Percentiles rank a stretch among this genome's conserved stretches.
Evolutionary conservation across 1,139 yeast genomes (phyloP).

Genomic region (Debaryomycetaceae sp.): DNA sequence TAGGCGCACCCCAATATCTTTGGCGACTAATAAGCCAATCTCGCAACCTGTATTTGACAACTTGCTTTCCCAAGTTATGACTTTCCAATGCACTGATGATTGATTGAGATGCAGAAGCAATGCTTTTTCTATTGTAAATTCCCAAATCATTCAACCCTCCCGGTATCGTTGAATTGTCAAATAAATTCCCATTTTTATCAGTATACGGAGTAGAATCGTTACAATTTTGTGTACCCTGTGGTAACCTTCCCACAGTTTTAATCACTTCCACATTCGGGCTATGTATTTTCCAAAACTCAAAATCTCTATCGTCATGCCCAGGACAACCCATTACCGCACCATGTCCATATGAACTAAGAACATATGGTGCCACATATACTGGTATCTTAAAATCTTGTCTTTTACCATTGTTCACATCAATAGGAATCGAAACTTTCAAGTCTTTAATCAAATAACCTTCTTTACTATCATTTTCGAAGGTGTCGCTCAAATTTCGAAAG

Average conservation of each 20-base stretch:
- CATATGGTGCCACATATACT: slow-evolving; percentile 88
- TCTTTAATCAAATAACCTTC: slow-evolving; percentile 55
- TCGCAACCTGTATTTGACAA: slow-evolving; percentile 63
- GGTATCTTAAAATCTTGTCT: slow-evolving; percentile 45
- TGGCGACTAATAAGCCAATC: slow-evolving; percentile 96
- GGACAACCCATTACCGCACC: slow-evolving; percentile 99
- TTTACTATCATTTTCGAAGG: slow-evolving; percentile 50
- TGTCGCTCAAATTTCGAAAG: slow-evolving; percentile 44
- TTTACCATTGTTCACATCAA: slow-evolving; percentile 30
- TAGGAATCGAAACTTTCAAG: slow-evolving; percentile 58
- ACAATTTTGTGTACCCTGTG: slow-evolving; percentile 4
- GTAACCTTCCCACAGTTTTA: slow-evolving; percentile 42
- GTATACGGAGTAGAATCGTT: slow-evolving; percentile 54
- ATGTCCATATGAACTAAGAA: slow-evolving; percentile 73
- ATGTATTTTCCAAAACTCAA: slow-evolving; percentile 70
- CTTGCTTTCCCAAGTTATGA: slow-evolving; percentile 39
- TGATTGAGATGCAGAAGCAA: slow-evolving; percentile 48
- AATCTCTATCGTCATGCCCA: slow-evolving; percentile 84
- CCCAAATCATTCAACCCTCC: slow-evolving; percentile 40
- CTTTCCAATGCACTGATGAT: slow-evolving; percentile 43
- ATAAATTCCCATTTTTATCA: slow-evolving; percentile 51
- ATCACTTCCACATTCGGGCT: slow-evolving; percentile 43
- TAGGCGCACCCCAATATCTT: slow-evolving; percentile 98
- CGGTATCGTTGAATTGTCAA: slow-evolving; percentile 24
- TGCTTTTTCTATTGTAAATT: slow-evolving; percentile 46